Base-by-base conservation (phyloP, 306 rosid genomes). In the Erythrophleum fordii region DNA sequence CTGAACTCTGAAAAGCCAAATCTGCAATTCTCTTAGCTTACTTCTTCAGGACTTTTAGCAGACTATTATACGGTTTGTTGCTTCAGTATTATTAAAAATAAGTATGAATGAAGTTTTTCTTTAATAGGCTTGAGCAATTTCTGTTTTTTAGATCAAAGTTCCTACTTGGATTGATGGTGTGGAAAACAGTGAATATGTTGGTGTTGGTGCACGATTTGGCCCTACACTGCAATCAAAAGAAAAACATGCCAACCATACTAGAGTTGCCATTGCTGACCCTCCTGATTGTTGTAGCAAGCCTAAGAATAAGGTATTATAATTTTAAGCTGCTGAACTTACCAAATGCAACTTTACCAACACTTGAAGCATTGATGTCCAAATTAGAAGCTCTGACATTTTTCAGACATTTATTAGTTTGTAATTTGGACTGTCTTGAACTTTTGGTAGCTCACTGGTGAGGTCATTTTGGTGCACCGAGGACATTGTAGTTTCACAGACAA, bases 191-290 rank as follows among this genome's bases (percentile, higher is more conserved):
- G 97, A 90, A 80, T 93, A 89, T 87, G 99, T 92, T 82, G 99
- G 99, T 52, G 93, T 95, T 48, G 99, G 99, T 65, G 99, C 99
- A 35, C 91, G 99, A 70, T 95, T 95, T 80, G 99, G 99, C 71
- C 90, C 87, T 12, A 89, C 96, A 8, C 77, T 95, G 89, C 98
- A 93, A 80, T 93, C 98, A 1, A 89, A 93, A 89, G 97, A 93
- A 84, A 95, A 87, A 81, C 96, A 60, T 83, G 99, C 99, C 78
- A 95, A 82, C 87, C 91, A 69, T 84, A 90, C 97, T 28, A 87
- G 82, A 90, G 98, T 95, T 85, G 96, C 88, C 86, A 91, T 95
- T 59, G 98, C 97, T 8, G 97, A 95, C 76, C 99, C 99, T 77
- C 98, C 99, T 77, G 99, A 95, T 84, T 95, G 92, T 84, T 95